These are phyloP conservation scores for Rubus parviflorus DNA, from an alignment of 306 rosid genomes.

Conservation along the genomic window DNA sequence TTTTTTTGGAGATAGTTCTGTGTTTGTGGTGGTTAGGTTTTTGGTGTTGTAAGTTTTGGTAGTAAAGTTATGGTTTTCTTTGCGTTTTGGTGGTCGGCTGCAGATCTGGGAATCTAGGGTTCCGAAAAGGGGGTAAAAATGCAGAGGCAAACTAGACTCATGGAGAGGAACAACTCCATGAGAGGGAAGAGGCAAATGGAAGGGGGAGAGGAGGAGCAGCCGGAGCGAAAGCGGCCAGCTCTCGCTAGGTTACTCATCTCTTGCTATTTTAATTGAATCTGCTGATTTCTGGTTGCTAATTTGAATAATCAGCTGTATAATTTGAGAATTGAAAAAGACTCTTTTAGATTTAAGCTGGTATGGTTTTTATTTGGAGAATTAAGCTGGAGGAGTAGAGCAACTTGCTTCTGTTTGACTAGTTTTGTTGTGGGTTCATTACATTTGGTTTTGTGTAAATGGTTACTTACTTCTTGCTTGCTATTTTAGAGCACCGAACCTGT, in stretches of 20 bases:
- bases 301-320: conserved; percentile 3
- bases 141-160: conserved; percentile 61
- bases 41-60: not conserved
- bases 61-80: conserved; percentile 23
- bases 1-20: conserved; percentile 26
- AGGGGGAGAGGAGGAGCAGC: conserved; percentile 86
- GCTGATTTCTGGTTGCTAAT: conserved; percentile 11
- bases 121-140: conserved; percentile 34
- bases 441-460: not conserved
- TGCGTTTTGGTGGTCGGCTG: conserved; percentile 28
- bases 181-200: conserved; percentile 82
- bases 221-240: conserved; percentile 94
- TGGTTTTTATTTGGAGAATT: not conserved
- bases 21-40: conserved; percentile 38
- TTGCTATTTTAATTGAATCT: conserved; percentile 4
- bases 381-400: not conserved
- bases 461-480: too few species aligned
- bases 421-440: not conserved
- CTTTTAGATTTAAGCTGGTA: not conserved
- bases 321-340: not conserved
- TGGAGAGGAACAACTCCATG: conserved; percentile 58
- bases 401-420: not conserved
- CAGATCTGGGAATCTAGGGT: conserved; percentile 46
- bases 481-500: not conserved
- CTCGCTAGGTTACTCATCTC: conserved; percentile 66